Evolutionary conservation across 345 rosid genomes (phyloP).

Genomic region (Eucalyptus decipiens): DNA sequence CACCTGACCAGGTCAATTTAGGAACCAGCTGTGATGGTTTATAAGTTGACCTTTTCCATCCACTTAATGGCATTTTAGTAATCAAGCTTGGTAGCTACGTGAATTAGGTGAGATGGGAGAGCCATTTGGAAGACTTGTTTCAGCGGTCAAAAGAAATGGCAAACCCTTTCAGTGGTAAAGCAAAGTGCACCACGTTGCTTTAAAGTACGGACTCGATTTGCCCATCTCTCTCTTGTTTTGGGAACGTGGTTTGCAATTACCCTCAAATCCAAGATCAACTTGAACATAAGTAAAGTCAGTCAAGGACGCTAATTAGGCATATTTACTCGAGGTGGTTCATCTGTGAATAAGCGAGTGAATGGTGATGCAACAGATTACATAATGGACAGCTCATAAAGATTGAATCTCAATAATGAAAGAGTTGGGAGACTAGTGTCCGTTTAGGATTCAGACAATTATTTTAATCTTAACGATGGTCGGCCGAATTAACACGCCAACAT

Average conservation of each 20-base stretch:
- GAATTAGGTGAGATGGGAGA: background rate
- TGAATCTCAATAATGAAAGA: background rate
- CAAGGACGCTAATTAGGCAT: background rate
- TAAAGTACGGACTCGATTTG: background rate
- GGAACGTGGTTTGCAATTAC: background rate
- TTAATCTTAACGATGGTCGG: rapidly evolving
- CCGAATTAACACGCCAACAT: background rate
- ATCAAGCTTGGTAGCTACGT: background rate
- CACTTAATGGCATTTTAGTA: background rate
- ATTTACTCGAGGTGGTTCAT: rapidly evolving
- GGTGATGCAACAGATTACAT: rapidly evolving
- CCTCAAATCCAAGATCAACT: background rate
- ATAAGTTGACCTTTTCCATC: background rate
- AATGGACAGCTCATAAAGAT: background rate
- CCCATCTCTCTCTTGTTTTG: background rate
- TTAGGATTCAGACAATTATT: background rate
- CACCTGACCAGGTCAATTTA: background rate
- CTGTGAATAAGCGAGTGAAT: rapidly evolving
- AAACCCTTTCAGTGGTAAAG: background rate
- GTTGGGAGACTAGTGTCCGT: rapidly evolving
- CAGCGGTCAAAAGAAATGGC: background rate
- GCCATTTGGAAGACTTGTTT: background rate
- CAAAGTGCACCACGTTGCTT: background rate
- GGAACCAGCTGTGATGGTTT: background rate
- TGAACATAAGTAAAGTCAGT: background rate